These are phyloP conservation scores for Calonectria naviculata DNA, from an alignment of 2,329 filamentous ascomycete species.

Conservation along the genomic window DNA sequence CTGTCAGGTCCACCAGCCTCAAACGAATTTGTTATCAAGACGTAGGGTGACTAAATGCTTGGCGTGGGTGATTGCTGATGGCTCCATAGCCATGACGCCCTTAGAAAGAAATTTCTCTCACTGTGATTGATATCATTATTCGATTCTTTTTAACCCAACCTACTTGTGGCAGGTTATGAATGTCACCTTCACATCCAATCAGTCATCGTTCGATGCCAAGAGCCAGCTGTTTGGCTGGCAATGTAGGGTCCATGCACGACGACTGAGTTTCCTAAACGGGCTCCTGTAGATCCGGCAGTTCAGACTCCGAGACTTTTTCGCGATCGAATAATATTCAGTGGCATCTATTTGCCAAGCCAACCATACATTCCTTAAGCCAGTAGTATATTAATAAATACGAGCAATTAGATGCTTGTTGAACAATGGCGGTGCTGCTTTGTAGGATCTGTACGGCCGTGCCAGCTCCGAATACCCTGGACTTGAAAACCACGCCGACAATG, in stretches of 20 bases:
- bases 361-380: not conserved
- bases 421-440: too few species aligned
- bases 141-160: not conserved
- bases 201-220: not conserved
- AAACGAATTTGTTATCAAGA: constrained; percentile 32
- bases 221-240: not conserved
- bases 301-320: not conserved
- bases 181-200: too few species aligned
- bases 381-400: not conserved
- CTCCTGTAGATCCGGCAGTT: not conserved
- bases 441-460: not conserved
- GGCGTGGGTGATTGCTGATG: too few species aligned
- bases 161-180: not conserved
- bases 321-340: not conserved
- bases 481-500: too few species aligned
- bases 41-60: not conserved
- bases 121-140: not conserved
- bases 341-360: not conserved
- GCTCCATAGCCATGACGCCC: too few species aligned
- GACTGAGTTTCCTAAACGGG: not conserved
- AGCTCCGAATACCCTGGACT: not conserved
- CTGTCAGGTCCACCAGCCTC: constrained; percentile 47
- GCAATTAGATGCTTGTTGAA: not conserved
- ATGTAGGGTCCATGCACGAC: not conserved
- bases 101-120: not conserved